phyloP scores from a whole-genome alignment of 2,329 filamentous ascomycete species.

The Akanthomyces lecanii region DNA sequence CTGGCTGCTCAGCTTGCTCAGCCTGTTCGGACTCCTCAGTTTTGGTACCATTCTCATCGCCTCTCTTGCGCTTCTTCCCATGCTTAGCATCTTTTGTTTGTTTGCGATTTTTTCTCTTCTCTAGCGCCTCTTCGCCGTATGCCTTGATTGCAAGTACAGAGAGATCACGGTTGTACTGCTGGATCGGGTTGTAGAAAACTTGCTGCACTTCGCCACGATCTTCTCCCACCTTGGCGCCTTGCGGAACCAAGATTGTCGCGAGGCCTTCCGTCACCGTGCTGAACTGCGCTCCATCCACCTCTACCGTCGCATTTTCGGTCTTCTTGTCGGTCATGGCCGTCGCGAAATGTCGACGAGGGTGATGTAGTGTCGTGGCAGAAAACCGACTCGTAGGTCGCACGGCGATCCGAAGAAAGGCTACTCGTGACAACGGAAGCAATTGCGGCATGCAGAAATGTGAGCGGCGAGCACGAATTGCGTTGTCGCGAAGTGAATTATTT shows the following conservation, averaged over 20 bases:
- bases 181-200: constrained; percentile 98
- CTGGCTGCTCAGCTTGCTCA: neutral
- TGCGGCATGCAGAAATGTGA: neutral
- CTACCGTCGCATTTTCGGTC: constrained; percentile 23
- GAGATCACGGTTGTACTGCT: constrained; percentile 96
- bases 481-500: constrained; percentile 5
- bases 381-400: neutral
- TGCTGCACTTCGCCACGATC: constrained; percentile 63
- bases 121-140: constrained; percentile 66
- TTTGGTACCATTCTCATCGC: constrained; percentile 28
- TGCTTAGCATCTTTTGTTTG: constrained; percentile 31
- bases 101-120: constrained; percentile 34
- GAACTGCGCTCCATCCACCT: constrained; percentile 45
- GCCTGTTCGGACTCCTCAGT: constrained; percentile 8
- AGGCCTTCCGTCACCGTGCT: constrained; percentile 52
- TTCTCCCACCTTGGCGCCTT: constrained; percentile 39
- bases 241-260: constrained; percentile 53
- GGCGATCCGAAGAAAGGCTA: neutral
- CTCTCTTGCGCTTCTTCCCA: constrained; percentile 39
- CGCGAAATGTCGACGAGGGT: neutral
- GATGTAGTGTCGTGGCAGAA: neutral
- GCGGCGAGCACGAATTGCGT: neutral
- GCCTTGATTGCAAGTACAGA: constrained; percentile 89
- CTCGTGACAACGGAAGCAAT: neutral
- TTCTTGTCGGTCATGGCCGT: constrained; percentile 7